Percentiles rank a stretch among this genome's conserved stretches.
Conservation (phyloP, 345 rosid species). For the Cardiospermum halicacabum region DNA sequence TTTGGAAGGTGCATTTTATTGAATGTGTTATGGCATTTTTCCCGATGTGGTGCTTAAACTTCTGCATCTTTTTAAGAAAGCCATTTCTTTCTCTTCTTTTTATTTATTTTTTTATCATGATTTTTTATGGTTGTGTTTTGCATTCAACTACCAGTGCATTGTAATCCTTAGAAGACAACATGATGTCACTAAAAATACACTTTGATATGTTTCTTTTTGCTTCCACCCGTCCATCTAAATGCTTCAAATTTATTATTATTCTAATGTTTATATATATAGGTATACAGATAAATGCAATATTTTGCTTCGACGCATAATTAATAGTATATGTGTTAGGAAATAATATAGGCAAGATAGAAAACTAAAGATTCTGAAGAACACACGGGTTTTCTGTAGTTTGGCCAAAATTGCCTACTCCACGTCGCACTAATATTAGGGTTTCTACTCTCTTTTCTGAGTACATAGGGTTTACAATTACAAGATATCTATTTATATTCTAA, state of each 20-base stretch:
- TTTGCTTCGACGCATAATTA: background rate
- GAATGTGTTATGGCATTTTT: background rate
- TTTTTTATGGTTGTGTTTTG: too few relatives aligned
- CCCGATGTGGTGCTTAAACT: background rate
- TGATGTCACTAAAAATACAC: background rate
- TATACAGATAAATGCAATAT: too few relatives aligned
- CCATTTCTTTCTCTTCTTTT: background rate
- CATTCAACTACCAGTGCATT: background rate
- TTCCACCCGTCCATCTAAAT: background rate
- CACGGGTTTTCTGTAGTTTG: too few relatives aligned
- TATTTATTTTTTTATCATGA: background rate
- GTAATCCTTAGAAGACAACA: background rate
- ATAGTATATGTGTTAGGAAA: background rate
- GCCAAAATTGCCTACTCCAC: too few relatives aligned
- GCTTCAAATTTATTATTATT: background rate
- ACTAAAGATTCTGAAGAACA: too few relatives aligned
- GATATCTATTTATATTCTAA: too few relatives aligned
- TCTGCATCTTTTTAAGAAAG: background rate
- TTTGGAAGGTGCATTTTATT: constrained; percentile 2
- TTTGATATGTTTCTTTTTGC: background rate
- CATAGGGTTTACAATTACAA: too few relatives aligned
- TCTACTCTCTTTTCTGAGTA: too few relatives aligned
- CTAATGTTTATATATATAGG: background rate
- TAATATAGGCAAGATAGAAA: too few relatives aligned
- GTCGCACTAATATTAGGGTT: too few relatives aligned